Percentiles rank a stretch among this genome's conserved stretches.
Evolutionary conservation across 306 rosid genomes (phyloP).

Genomic region (Trifolium pratense): DNA sequence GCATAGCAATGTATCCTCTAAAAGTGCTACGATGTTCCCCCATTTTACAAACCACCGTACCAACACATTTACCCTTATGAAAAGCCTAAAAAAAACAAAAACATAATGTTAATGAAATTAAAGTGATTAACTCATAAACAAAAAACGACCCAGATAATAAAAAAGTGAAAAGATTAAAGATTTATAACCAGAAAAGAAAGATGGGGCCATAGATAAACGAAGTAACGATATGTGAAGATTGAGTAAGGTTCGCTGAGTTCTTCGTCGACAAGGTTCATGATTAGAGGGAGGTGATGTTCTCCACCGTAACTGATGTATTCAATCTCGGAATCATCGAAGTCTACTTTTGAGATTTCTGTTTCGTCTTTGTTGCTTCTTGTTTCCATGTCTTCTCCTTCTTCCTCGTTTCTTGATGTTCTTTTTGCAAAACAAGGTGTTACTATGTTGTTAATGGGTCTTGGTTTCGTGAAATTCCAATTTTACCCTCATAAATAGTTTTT

Average conservation of each 20-base stretch:
- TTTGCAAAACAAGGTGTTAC: not conserved
- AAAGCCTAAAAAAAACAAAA: conserved; percentile 59
- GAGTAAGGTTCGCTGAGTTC: conserved; percentile 99
- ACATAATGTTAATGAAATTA: not conserved
- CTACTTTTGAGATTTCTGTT: conserved; percentile 44
- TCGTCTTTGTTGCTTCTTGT: conserved; percentile 35
- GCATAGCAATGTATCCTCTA: conserved; percentile 97
- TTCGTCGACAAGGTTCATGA: conserved; percentile 87
- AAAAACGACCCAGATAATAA: not conserved
- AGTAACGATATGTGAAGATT: conserved; percentile 94
- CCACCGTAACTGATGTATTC: conserved; percentile 86
- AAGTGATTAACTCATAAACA: not conserved
- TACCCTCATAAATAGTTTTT: no score
- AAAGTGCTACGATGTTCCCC: conserved; percentile 86
- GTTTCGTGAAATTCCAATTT: no score
- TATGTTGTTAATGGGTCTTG: not conserved
- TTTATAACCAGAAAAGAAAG: conserved; percentile 76
- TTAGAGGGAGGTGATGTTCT: conserved; percentile 84
- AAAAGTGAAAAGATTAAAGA: conserved; percentile 4
- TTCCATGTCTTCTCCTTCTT: conserved; percentile 37
- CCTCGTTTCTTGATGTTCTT: not conserved
- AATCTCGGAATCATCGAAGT: conserved; percentile 61
- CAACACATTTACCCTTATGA: conserved; percentile 85
- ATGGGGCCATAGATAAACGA: conserved; percentile 96
- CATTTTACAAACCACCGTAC: conserved; percentile 97